Evolutionary conservation across 164 flowering plant genomes (phyloP), one percentile per base, ranked within the genome.

Genomic region (Aristolochia contorta): DNA sequence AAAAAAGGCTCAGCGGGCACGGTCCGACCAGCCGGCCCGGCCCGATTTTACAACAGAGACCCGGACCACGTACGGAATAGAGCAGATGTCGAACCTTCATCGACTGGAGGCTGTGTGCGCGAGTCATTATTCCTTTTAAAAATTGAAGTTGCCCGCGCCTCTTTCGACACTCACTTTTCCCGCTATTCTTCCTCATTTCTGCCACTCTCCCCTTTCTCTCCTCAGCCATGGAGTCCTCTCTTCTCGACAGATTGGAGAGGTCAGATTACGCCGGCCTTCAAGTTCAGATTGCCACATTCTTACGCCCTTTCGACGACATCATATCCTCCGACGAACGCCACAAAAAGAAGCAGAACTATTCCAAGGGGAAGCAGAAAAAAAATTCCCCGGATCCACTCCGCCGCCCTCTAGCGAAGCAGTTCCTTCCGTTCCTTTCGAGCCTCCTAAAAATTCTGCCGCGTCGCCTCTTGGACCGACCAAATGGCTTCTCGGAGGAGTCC

Each of bases 351-450:
- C 60, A 45, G 20, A 46, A 22, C n/a, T 47, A 16, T 13, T 19
- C 47, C 10, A 69, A 61, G 54, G 47, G 59, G 21, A 59, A 51
- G 55, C 60, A 59, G 61, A 47, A 60, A 21, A 41, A 48, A 25
- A 45, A 23, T 9, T 54, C 58, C 48, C 5, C 16, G 46, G 67
- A 70, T 32, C 63, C 67, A 19, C 15, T 48, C 7, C 60, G 80
- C 43, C 90, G 93, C 4, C 49, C 88, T 2, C 86, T 92, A 13
- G 96, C 95, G 8, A 92, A 92, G 73, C 70, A 72, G n/a, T 87
- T 72, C 71, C 80, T 85, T 41, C 66, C 85, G 0, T 85, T 89
- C 66, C 69, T 89, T 68, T 79, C 79, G 63, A 75, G 74, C 59
- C 61, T 77, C 27, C 79, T 89, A 21, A 75, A 83, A 1, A 27